Evolutionary conservation across 129 eudicot genomes (phyloP).

Genomic region (Helichrysum umbraculigerum): DNA sequence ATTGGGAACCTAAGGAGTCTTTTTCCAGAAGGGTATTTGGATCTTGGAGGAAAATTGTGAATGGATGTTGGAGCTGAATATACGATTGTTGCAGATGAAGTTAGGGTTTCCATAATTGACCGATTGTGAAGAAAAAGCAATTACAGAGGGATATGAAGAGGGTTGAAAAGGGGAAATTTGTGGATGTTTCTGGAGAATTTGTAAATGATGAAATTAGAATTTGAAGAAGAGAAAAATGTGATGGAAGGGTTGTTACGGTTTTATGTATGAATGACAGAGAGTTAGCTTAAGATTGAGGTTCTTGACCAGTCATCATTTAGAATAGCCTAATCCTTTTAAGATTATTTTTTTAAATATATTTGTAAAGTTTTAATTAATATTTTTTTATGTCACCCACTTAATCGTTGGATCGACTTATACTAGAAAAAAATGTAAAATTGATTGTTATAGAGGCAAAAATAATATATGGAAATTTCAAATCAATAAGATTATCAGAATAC

Average conservation of each 20-base stretch:
- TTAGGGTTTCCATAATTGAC: constrained; percentile 52
- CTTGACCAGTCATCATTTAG: neutral
- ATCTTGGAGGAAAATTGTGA: constrained; percentile 45
- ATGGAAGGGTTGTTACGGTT: neutral
- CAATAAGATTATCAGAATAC: too few species aligned
- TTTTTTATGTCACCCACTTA: too few species aligned
- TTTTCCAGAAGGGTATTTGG: constrained; percentile 35
- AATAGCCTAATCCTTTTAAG: neutral
- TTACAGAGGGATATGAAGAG: neutral
- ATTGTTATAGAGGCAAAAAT: too few species aligned
- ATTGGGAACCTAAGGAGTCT: constrained; percentile 50
- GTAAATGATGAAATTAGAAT: neutral
- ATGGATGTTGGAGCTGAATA: constrained; percentile 45
- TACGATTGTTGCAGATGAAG: constrained; percentile 50
- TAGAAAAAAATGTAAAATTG: too few species aligned
- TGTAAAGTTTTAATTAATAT: too few species aligned
- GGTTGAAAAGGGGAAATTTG: neutral
- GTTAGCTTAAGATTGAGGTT: neutral
- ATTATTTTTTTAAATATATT: too few species aligned
- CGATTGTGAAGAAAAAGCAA: neutral
- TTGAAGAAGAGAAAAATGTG: neutral
- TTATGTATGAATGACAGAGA: too few species aligned
- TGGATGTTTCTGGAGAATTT: neutral
- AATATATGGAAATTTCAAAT: too few species aligned
- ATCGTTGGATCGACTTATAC: too few species aligned